These are phyloP conservation scores for Athelia sp. DNA, from an alignment of 1,284 basidiomycete species.

Conservation along the genomic window DNA sequence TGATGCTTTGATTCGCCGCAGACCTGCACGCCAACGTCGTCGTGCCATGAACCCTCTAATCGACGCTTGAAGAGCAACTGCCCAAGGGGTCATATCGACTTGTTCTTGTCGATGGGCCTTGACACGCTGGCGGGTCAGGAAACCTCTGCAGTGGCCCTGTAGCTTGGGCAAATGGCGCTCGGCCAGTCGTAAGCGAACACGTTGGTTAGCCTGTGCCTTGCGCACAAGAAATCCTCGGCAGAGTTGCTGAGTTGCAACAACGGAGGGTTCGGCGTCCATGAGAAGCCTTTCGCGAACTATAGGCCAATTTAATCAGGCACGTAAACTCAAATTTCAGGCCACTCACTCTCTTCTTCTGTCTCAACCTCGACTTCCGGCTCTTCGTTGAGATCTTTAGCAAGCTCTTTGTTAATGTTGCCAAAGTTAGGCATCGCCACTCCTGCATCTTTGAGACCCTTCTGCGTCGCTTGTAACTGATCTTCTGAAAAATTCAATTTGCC, in stretches of 20 bases:
- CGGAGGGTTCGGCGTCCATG: conserved; percentile 73
- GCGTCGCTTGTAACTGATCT: conserved; percentile 88
- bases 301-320: no score
- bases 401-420: conserved; percentile 82
- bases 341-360: conserved; percentile 78
- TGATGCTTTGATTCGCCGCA: conserved; percentile 38
- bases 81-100: conserved; percentile 50
- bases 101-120: conserved; percentile 44
- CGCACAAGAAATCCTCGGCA: conserved; percentile 78
- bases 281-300: conserved; percentile 80
- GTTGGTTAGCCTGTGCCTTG: conserved; percentile 62
- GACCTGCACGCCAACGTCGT: conserved; percentile 39
- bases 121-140: conserved; percentile 56
- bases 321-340: no score
- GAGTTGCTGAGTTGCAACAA: conserved; percentile 70
- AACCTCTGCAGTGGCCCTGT: conserved; percentile 76
- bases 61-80: conserved; percentile 63
- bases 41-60: conserved; percentile 53
- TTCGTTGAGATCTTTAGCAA: conserved; percentile 95
- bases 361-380: conserved; percentile 78
- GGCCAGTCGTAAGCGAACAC: conserved; percentile 73
- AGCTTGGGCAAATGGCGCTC: conserved; percentile 76
- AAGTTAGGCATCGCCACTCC: conserved; percentile 99
- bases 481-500: conserved; percentile 95
- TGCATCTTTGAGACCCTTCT: conserved; percentile 88